A percentile compares a stretch with the other conserved stretches of the same genome.
These are phyloP conservation scores for Arthrinium phaeospermum DNA, from an alignment of 2,329 filamentous ascomycete species.

Conservation along the genomic window DNA sequence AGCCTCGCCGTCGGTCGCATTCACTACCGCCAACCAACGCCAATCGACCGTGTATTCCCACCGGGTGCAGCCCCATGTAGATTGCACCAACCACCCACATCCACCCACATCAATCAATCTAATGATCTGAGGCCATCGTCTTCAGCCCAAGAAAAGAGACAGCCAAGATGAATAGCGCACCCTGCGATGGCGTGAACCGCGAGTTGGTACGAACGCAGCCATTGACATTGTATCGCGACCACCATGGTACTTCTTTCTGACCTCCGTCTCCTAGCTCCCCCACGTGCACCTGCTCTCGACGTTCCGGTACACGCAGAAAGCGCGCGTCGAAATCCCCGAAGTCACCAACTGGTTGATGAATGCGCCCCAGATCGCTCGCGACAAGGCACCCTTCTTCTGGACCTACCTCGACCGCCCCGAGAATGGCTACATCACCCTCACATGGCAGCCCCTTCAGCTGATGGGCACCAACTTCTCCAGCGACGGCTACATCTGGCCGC, in stretches of 20 bases:
- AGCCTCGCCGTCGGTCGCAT: constrained; percentile 17
- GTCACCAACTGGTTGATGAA: constrained; percentile 83
- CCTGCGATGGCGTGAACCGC: constrained; percentile 51
- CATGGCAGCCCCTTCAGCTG: constrained; percentile 83
- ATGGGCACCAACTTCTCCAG: constrained; percentile 79
- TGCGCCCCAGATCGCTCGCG: constrained; percentile 84
- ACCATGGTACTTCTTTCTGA: constrained; percentile 23
- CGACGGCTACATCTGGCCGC: constrained; percentile 91
- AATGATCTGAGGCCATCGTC: constrained; percentile 6
- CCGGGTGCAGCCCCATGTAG: not conserved
- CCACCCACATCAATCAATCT: not conserved
- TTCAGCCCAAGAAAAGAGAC: constrained; percentile 13
- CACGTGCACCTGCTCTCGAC: constrained; percentile 91
- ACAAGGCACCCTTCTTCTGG: constrained; percentile 89
- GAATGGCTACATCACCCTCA: constrained; percentile 82
- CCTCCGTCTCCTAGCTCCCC: constrained; percentile 63
- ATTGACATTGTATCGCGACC: constrained; percentile 19
- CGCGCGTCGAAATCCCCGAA: constrained; percentile 73
- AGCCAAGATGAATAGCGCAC: constrained; percentile 43
- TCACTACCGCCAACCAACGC: not conserved
- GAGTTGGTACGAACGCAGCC: constrained; percentile 43
- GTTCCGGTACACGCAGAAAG: constrained; percentile 77
- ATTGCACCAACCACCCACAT: not conserved
- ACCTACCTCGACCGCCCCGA: constrained; percentile 83
- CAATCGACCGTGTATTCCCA: not conserved